Evolutionary conservation across 2,329 filamentous ascomycete species (phyloP).

Genomic region (Hypocrella siamensis): DNA sequence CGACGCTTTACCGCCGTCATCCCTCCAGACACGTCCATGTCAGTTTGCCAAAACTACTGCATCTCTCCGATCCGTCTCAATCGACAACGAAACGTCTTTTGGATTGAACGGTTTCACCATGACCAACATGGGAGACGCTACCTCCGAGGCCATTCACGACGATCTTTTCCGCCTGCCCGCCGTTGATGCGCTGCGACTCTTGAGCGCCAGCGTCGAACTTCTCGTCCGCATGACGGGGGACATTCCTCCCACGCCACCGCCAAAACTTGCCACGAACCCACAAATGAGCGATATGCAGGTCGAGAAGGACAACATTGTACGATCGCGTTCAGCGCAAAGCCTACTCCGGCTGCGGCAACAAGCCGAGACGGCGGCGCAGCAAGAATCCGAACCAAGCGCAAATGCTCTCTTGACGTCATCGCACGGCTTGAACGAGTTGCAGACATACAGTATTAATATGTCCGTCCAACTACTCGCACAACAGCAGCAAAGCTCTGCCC

Average conservation of each 20-base stretch:
- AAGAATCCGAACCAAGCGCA: constrained; percentile 1
- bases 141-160: constrained; percentile 22
- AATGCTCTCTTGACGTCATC: not conserved
- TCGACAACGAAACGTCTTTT: too few relatives aligned
- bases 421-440: constrained; percentile 7
- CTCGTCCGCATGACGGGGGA: constrained; percentile 62
- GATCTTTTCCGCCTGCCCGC: constrained; percentile 62
- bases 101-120: too few relatives aligned
- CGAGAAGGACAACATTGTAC: constrained; percentile 44
- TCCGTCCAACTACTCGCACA: constrained; percentile 10
- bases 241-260: constrained; percentile 63
- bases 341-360: constrained; percentile 28
- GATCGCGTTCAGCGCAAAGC: constrained; percentile 40
- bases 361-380: constrained; percentile 15
- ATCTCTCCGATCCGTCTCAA: too few relatives aligned
- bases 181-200: constrained; percentile 59
- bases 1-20: too few relatives aligned
- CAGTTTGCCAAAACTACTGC: too few relatives aligned
- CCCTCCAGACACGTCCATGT: too few relatives aligned
- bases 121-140: constrained; percentile 3
- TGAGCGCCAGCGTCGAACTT: constrained; percentile 57
- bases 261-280: constrained; percentile 45
- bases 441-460: constrained; percentile 13
- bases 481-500: constrained; percentile 1
- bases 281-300: constrained; percentile 48